These are phyloP conservation scores for Nemania sp. DNA, from an alignment of 2,329 filamentous ascomycete genomes.

Conservation along the genomic window DNA sequence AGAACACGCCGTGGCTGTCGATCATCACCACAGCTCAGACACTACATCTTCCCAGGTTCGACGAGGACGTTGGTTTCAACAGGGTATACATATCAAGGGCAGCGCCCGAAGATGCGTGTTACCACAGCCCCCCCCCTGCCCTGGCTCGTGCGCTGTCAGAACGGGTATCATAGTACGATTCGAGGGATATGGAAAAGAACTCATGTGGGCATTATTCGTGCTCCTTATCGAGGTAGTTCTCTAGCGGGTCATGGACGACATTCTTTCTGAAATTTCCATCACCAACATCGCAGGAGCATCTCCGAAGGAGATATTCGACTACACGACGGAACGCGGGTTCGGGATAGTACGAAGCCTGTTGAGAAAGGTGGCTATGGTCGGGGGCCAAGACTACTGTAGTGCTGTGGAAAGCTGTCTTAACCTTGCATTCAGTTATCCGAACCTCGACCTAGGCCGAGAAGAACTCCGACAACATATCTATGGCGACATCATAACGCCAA, in stretches of 20 bases:
- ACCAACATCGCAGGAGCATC: neutral
- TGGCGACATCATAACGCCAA: slow-evolving; percentile 9
- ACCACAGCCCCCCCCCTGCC: neutral
- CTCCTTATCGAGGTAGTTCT: slow-evolving; percentile 19
- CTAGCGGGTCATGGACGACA: slow-evolving; percentile 6
- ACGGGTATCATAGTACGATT: neutral
- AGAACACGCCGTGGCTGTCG: slow-evolving; percentile 10
- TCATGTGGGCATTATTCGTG: slow-evolving; percentile 14
- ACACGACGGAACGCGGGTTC: slow-evolving; percentile 8
- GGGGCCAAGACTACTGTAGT: slow-evolving; percentile 3
- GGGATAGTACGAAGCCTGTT: slow-evolving; percentile 2
- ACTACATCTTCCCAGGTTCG: neutral
- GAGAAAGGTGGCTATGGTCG: slow-evolving; percentile 3
- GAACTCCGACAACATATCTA: slow-evolving; percentile 8
- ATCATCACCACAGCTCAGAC: neutral
- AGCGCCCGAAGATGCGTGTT: neutral
- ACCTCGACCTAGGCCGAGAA: slow-evolving; percentile 5
- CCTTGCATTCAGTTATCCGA: slow-evolving; percentile 15
- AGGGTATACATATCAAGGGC: neutral
- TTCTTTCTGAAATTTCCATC: neutral
- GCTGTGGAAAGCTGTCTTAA: slow-evolving; percentile 13
- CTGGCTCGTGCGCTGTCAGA: neutral
- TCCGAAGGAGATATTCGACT: slow-evolving; percentile 14
- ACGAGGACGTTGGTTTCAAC: neutral
- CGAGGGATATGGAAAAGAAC: neutral